phyloP scores from a whole-genome alignment of 805 yeast species.

The Lachancea kluyveri region DNA sequence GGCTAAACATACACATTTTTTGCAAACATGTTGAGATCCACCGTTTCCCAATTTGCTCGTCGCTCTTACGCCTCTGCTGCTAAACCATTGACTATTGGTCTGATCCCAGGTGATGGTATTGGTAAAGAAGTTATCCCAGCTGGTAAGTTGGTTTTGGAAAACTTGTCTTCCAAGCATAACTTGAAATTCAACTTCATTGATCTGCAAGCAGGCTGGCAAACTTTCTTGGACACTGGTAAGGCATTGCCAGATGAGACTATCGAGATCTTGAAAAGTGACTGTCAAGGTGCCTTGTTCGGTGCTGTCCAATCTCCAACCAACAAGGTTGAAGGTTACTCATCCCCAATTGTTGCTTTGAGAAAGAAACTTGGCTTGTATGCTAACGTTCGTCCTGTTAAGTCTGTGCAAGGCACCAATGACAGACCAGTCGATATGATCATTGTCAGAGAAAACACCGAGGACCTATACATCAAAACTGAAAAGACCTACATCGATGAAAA shows the following conservation, averaged over 20 bases:
- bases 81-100: constrained; percentile 50
- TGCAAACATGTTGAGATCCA: constrained; percentile 30
- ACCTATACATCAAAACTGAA: constrained; percentile 93
- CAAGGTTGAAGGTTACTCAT: constrained; percentile 93
- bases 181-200: constrained; percentile 80
- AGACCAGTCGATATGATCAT: constrained; percentile 95
- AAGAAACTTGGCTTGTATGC: constrained; percentile 93
- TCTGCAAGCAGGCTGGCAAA: constrained; percentile 90
- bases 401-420: constrained; percentile 69
- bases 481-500: constrained; percentile 53
- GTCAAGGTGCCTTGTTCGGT: constrained; percentile 97
- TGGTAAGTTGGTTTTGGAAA: constrained; percentile 81
- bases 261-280: constrained; percentile 61
- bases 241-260: constrained; percentile 95
- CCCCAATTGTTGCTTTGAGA: constrained; percentile 98
- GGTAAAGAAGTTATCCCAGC: constrained; percentile 98
- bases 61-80: constrained; percentile 35
- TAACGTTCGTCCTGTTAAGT: constrained; percentile 95
- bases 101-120: constrained; percentile 98
- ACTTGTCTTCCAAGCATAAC: constrained; percentile 68
- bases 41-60: constrained; percentile 21
- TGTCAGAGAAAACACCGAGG: constrained; percentile 98
- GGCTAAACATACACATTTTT: too few relatives aligned
- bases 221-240: constrained; percentile 88
- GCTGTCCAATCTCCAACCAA: constrained; percentile 94